Evolutionary conservation across 352 stramenopile species (phyloP).

Genomic region (Phytophthora pistaciae): DNA sequence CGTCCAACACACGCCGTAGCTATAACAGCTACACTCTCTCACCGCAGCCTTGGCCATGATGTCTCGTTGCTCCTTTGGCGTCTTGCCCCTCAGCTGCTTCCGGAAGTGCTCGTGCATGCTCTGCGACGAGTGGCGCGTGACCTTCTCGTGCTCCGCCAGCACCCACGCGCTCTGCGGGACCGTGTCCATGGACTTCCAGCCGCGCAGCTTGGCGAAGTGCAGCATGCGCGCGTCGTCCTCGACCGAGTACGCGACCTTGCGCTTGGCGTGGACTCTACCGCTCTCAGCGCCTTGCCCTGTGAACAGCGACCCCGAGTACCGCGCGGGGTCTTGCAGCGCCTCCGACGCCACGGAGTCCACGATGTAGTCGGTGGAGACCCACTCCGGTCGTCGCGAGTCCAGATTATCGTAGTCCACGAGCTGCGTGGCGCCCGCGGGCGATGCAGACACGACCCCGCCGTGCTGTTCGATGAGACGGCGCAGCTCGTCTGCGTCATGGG

Average conservation of each 20-base stretch:
- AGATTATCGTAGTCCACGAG: conserved; percentile 52
- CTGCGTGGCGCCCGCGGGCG: conserved; percentile 29
- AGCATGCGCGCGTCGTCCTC: conserved; percentile 67
- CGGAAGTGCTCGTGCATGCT: conserved; percentile 73
- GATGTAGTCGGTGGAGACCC: conserved; percentile 61
- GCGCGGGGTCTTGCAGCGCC: conserved; percentile 33
- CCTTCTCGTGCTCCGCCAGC: conserved; percentile 20
- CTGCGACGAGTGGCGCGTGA: conserved; percentile 42
- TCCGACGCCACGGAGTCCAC: conserved; percentile 51
- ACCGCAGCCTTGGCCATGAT: conserved; percentile 46
- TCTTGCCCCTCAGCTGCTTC: conserved; percentile 55
- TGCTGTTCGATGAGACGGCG: conserved; percentile 41
- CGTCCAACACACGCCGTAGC: not conserved
- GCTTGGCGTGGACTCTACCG: not conserved
- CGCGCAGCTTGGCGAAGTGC: conserved; percentile 41
- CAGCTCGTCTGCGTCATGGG: conserved; percentile 30
- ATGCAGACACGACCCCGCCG: conserved; percentile 39
- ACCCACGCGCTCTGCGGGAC: conserved; percentile 33
- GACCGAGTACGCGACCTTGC: conserved; percentile 38
- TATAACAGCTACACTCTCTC: not conserved
- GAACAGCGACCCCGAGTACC: conserved; percentile 47
- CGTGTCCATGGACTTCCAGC: conserved; percentile 20
- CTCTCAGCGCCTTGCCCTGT: not conserved
- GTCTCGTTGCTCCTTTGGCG: conserved; percentile 37
- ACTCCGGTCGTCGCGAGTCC: conserved; percentile 25